Percentiles rank a stretch among this genome's conserved stretches.
phyloP scores from a whole-genome alignment of 2,329 filamentous ascomycete species.

The Podosphaera xanthii region DNA sequence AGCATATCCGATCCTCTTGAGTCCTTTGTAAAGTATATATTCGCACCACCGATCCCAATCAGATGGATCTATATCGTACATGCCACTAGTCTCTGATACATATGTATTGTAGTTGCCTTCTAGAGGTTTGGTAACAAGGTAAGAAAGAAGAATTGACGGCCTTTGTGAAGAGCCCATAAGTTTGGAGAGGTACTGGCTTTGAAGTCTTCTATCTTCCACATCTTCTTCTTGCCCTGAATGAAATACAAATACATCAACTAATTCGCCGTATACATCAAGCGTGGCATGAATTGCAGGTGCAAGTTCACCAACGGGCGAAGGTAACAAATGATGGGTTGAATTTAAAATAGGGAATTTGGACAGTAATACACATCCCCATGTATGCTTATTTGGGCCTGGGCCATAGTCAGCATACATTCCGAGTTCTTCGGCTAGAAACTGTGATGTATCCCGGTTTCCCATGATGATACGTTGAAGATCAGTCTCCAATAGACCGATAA shows the following conservation, averaged over 20 bases:
- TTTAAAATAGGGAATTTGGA: conserved; percentile 97
- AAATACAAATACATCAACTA: conserved; percentile 91
- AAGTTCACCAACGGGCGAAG: conserved; percentile 80
- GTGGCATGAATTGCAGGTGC: conserved; percentile 96
- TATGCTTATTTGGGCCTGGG: conserved; percentile 95
- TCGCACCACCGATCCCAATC: conserved; percentile 99
- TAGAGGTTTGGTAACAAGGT: conserved; percentile 74
- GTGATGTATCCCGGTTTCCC: conserved; percentile 92
- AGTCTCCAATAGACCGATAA: conserved; percentile 80
- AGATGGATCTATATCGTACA: conserved; percentile 79
- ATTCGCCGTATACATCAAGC: conserved; percentile 70
- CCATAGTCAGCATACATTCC: conserved; percentile 98
- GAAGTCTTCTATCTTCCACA: conserved; percentile 67
- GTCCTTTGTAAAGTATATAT: conserved; percentile 85
- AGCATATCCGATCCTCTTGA: conserved; percentile 73
- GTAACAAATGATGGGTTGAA: conserved; percentile 85
- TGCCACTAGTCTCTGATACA: conserved; percentile 64
- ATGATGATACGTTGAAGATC: conserved; percentile 97
- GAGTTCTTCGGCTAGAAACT: conserved; percentile 83
- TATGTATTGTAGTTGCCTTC: conserved; percentile 96
- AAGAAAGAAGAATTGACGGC: conserved; percentile 68
- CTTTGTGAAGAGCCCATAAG: conserved; percentile 68
- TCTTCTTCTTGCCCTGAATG: conserved; percentile 98
- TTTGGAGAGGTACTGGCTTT: conserved; percentile 64
- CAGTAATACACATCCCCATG: conserved; percentile 78